Conservation (phyloP, 441 rosid species). For the Geranium incanum region DNA sequence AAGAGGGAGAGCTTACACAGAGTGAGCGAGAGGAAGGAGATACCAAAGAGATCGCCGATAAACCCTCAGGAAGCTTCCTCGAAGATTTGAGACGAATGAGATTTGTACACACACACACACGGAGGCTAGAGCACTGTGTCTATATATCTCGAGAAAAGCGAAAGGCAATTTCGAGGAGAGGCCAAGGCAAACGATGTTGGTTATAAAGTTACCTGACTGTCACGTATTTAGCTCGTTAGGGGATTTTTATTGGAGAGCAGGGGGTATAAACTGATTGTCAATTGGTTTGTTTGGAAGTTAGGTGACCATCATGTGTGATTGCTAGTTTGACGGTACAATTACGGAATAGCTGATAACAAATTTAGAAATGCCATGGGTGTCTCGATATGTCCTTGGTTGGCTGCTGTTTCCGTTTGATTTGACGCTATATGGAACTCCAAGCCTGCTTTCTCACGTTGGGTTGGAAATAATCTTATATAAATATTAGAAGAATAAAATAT, state of each 20-base stretch:
- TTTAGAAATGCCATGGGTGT: background rate
- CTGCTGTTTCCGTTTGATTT: background rate
- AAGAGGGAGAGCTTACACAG: background rate
- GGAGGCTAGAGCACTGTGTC: background rate
- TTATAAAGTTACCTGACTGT: background rate
- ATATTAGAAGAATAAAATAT: too few relatives aligned
- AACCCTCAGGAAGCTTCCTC: slow-evolving; percentile 4
- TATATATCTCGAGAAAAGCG: background rate
- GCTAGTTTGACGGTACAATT: background rate
- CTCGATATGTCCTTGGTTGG: background rate
- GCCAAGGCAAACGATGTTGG: background rate
- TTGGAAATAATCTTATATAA: background rate
- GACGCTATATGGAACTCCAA: background rate
- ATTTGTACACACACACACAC: background rate
- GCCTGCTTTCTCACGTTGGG: too few relatives aligned
- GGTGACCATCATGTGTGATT: background rate
- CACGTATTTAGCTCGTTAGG: background rate
- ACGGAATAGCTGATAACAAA: background rate
- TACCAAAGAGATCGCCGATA: background rate
- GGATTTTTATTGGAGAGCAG: background rate
- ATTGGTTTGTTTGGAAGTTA: background rate
- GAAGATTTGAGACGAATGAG: background rate
- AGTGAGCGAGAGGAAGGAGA: slow-evolving; percentile 2
- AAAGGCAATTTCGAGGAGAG: background rate
- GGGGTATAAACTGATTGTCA: background rate